Conservation (phyloP, 2,329 filamentous ascomycete genomes). For the Mycosphaerella arachidis region DNA sequence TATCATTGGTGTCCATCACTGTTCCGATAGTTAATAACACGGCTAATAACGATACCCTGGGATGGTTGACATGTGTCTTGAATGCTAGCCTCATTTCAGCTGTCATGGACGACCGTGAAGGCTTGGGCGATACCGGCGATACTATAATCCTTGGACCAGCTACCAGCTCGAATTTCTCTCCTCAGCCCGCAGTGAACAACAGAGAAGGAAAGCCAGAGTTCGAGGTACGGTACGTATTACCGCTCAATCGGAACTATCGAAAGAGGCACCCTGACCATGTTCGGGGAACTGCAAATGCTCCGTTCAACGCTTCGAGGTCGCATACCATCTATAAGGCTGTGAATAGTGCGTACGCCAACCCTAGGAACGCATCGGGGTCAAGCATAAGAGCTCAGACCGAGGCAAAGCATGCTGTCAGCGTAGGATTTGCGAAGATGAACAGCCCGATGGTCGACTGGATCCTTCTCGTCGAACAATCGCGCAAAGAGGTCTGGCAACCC, state of each 20-base stretch:
- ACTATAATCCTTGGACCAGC: slow-evolving; percentile 67
- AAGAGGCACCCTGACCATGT: slow-evolving; percentile 27
- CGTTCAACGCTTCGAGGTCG: slow-evolving; percentile 60
- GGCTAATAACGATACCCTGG: slow-evolving; percentile 60
- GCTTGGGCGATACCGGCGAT: slow-evolving; percentile 64
- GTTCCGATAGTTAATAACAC: slow-evolving; percentile 69
- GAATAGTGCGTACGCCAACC: slow-evolving; percentile 36
- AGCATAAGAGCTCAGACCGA: slow-evolving; percentile 64
- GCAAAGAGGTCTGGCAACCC: slow-evolving; percentile 68
- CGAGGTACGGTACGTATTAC: slow-evolving; percentile 29
- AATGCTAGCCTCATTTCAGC: slow-evolving; percentile 61
- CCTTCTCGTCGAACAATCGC: slow-evolving; percentile 71
- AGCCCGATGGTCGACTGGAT: slow-evolving; percentile 74
- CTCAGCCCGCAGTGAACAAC: slow-evolving; percentile 30
- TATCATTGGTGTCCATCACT: slow-evolving; percentile 75
- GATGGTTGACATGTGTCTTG: slow-evolving; percentile 78
- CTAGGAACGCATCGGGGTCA: slow-evolving; percentile 60
- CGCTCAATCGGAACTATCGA: slow-evolving; percentile 24
- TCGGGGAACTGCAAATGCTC: slow-evolving; percentile 39
- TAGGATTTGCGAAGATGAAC: slow-evolving; percentile 71
- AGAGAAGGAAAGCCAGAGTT: slow-evolving; percentile 21
- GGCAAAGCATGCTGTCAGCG: slow-evolving; percentile 62
- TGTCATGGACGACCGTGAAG: slow-evolving; percentile 61
- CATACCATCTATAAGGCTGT: slow-evolving; percentile 61
- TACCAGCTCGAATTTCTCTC: slow-evolving; percentile 57